Evolutionary conservation across 1,139 yeast genomes (phyloP), one percentile per base, ranked within the genome.

Genomic region (Chernovozyma aurita): DNA sequence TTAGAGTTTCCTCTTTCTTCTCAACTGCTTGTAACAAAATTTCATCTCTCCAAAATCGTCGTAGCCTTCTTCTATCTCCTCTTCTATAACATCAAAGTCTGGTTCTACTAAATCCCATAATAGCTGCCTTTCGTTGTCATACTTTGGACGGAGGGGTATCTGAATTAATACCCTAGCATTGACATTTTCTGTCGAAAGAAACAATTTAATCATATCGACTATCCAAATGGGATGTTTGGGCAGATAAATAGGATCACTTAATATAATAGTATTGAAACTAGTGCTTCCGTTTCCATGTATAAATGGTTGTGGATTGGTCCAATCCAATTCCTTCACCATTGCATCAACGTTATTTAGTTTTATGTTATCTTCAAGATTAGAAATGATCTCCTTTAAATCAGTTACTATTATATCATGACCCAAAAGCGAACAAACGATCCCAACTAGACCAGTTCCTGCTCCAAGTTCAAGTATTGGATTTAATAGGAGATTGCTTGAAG

Each of bases 381-480:
- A 78, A 0, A 82, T 68, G 35, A 92, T 90, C 39, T 80, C 94
- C 0, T 80, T 78, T 34, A 92, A 61, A 55, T 92, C 98, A 0
- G 98, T 88, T 26, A 87, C 57, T 13, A 64, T 60, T 0, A 87
- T 70, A 0, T 63, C 52, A 45, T 61, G 70, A 2, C 79, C 85
- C 28, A 73, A 54, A 13, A 65, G 39, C 2, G 74, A 72, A 39
- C 84, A 71, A 0, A 78, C 65, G 30, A 92, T 81, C 0, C 97
- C 97, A 1, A 83, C 85, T 17, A 92, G 63, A 0, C 98, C 98
- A 0, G 98, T 92, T 0, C 98, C 98, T 0, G 97, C 72, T 0
- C 98, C 98, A 18, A 92, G 63, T 52, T 92, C 98, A 12, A 92
- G 58, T 0, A 86, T 72, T 0, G 76, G 70, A 7, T 65, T 65